Percentiles rank a stretch among this genome's conserved stretches.
Evolutionary conservation across 163 green algal genomes (phyloP).

Genomic region (Chloromonas sp.): DNA sequence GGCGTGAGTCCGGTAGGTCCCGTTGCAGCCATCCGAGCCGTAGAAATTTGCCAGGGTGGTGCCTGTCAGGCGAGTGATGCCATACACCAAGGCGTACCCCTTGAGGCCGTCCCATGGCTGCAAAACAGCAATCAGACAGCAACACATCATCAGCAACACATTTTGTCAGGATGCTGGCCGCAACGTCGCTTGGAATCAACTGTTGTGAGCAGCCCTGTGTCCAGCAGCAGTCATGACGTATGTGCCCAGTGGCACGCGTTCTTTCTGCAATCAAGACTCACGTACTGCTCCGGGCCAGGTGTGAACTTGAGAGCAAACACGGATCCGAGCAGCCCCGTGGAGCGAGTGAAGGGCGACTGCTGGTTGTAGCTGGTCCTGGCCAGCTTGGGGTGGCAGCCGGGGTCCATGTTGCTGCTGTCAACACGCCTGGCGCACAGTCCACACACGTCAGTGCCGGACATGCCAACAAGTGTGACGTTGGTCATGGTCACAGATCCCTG

Average conservation of each 20-base stretch:
- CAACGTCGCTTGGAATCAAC: background rate
- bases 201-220: background rate
- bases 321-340: slow-evolving; percentile 20
- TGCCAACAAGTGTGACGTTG: slow-evolving; percentile 15
- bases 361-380: slow-evolving; percentile 22
- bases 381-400: slow-evolving; percentile 16
- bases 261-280: background rate
- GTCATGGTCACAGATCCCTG: background rate
- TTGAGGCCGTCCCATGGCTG: slow-evolving; percentile 48
- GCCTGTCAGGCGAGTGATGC: slow-evolving; percentile 16
- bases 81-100: slow-evolving; percentile 28
- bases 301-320: slow-evolving; percentile 28
- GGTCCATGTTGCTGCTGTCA: background rate
- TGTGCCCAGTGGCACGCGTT: no score
- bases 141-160: background rate
- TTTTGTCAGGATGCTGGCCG: background rate
- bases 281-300: background rate
- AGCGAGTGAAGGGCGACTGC: slow-evolving; percentile 12
- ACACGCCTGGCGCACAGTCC: slow-evolving; percentile 1
- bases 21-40: slow-evolving; percentile 17
- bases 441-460: slow-evolving; percentile 18
- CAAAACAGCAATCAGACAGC: background rate
- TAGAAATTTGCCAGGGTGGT: slow-evolving; percentile 33
- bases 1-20: slow-evolving; percentile 13
- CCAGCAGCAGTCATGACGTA: no score